Evolutionary conservation across 2,329 filamentous ascomycete genomes (phyloP).

Genomic region (Penicillium sp.): DNA sequence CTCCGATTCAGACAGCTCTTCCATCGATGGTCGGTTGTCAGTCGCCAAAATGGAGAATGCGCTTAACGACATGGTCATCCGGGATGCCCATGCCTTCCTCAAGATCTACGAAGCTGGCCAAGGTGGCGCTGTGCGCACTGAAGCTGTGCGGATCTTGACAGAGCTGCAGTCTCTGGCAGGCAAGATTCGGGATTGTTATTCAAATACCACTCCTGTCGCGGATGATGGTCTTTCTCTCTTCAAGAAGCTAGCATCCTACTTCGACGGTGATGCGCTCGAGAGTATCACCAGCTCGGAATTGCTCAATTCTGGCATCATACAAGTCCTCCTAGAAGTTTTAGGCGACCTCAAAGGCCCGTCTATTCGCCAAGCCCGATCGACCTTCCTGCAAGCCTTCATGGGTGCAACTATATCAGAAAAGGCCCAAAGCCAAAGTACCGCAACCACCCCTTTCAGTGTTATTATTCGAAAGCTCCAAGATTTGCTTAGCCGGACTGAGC

Average conservation of each 20-base stretch:
- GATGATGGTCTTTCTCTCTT: constrained; percentile 66
- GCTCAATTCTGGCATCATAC: constrained; percentile 84
- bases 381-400: constrained; percentile 94
- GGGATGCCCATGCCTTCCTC: constrained; percentile 78
- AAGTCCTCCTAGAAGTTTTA: constrained; percentile 78
- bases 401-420: constrained; percentile 61
- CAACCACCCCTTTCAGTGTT: constrained; percentile 81
- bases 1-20: constrained; percentile 68
- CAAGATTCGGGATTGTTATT: constrained; percentile 71
- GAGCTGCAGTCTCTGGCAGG: constrained; percentile 69
- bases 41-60: constrained; percentile 45
- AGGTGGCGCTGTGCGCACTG: constrained; percentile 71
- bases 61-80: constrained; percentile 70
- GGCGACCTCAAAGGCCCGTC: constrained; percentile 54
- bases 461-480: constrained; percentile 94
- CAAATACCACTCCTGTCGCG: constrained; percentile 41
- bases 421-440: constrained; percentile 62
- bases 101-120: constrained; percentile 77
- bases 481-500: constrained; percentile 90
- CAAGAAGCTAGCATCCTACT: constrained; percentile 72
- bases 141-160: constrained; percentile 72
- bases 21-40: constrained; percentile 44
- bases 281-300: constrained; percentile 95
- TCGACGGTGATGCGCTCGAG: constrained; percentile 82
- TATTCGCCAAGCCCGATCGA: constrained; percentile 63